These are phyloP conservation scores for Aechmea fasciata DNA, from an alignment of 176 grass and related monocot genomes.

Conservation along the genomic window DNA sequence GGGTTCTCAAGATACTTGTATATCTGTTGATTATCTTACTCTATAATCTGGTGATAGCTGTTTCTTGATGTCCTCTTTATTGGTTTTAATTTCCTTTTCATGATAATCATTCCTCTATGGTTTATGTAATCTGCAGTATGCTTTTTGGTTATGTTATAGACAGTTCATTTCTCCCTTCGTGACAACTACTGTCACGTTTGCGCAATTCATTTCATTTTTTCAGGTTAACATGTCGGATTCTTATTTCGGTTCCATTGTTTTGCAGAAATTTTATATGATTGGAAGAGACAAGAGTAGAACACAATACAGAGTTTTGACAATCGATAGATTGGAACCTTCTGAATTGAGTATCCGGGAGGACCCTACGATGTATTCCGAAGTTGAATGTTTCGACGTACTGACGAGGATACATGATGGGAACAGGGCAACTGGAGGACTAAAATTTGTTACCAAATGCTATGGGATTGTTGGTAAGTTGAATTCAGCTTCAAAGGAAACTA, in stretches of 20 bases:
- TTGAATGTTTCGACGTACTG: conserved; percentile 68
- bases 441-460: conserved; percentile 86
- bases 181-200: neutral
- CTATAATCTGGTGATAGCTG: neutral
- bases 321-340: conserved; percentile 52
- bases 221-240: conserved; percentile 1
- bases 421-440: conserved; percentile 68
- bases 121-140: neutral
- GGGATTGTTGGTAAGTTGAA: conserved; percentile 60
- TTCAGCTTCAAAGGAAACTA: neutral
- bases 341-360: conserved; percentile 77
- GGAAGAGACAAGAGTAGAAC: conserved; percentile 73
- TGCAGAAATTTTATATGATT: conserved; percentile 91
- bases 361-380: conserved; percentile 48
- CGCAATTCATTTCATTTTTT: conserved; percentile 5
- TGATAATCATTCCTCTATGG: neutral
- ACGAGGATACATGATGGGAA: conserved; percentile 76
- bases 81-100: neutral
- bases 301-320: conserved; percentile 74
- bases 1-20: neutral
- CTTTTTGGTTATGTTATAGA: neutral
- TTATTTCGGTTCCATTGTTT: conserved; percentile 7
- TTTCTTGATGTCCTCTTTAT: conserved; percentile 1
- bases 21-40: neutral
- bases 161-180: conserved; percentile 1